Evolutionary conservation across 495 filamentous ascomycete genomes (phyloP).

Genomic region (Hypomontagnella submonticulosa): DNA sequence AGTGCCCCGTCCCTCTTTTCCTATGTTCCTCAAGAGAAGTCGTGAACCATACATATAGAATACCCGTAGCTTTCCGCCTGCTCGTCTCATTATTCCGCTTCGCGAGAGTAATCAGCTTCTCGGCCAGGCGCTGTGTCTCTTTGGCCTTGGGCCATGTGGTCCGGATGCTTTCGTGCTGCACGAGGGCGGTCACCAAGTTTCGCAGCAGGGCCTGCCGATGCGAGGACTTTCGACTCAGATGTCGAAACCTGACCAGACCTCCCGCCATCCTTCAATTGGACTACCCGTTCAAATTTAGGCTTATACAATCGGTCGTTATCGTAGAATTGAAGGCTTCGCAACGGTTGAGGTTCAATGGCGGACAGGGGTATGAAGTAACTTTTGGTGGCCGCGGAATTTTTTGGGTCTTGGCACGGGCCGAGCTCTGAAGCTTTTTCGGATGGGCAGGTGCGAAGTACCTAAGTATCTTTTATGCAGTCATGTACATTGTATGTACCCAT

Average conservation of each 20-base stretch:
- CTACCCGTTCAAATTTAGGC: not conserved
- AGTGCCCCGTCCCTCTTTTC: not conserved
- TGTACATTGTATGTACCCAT: not conserved
- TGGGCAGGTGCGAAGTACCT: no score
- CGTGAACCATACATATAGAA: slow-evolving; percentile 78
- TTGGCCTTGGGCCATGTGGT: slow-evolving; percentile 98
- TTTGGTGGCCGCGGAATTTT: slow-evolving; percentile 8
- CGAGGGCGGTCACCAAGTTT: slow-evolving; percentile 95
- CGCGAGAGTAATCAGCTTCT: slow-evolving; percentile 90
- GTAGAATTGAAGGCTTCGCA: slow-evolving; percentile 8
- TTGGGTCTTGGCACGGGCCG: slow-evolving; percentile 23
- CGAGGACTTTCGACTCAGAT: slow-evolving; percentile 81
- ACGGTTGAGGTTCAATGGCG: slow-evolving; percentile 4
- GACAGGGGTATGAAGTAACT: slow-evolving; percentile 30
- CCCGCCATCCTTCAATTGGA: slow-evolving; percentile 82
- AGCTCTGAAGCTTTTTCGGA: slow-evolving; percentile 1
- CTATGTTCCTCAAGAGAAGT: not conserved
- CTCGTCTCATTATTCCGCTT: slow-evolving; percentile 89
- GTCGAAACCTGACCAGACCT: slow-evolving; percentile 83
- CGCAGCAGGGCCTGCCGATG: slow-evolving; percentile 94
- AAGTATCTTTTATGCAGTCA: no score
- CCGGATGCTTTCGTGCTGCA: slow-evolving; percentile 89
- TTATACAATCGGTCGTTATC: slow-evolving; percentile 2
- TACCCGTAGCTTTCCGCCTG: slow-evolving; percentile 71
- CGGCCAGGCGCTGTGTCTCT: slow-evolving; percentile 91